Evolutionary conservation across 306 rosid genomes (phyloP).

Genomic region (Medicago lupulina): DNA sequence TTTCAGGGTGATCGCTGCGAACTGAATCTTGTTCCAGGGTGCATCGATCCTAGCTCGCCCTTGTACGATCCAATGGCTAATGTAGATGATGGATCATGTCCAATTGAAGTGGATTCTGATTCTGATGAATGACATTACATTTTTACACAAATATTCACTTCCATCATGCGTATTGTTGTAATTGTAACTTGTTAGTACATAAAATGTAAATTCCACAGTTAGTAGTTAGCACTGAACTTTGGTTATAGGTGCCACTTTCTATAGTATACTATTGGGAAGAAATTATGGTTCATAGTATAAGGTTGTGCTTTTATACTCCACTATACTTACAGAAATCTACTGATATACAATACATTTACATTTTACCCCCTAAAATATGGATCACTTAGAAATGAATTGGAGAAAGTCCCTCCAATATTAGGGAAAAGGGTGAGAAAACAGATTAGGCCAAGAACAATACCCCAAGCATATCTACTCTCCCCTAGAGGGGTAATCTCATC

Average conservation of each 20-base stretch:
- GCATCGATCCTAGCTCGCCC: conserved; percentile 83
- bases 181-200: background rate
- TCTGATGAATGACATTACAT: conserved; percentile 50
- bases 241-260: background rate
- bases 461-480: conserved; percentile 83
- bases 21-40: conserved; percentile 70
- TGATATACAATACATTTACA: conserved; percentile 41
- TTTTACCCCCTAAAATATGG: conserved; percentile 77
- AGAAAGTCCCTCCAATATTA: conserved; percentile 85
- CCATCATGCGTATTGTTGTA: conserved; percentile 24
- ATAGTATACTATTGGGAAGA: background rate
- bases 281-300: no score
- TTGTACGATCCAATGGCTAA: conserved; percentile 77
- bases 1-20: conserved; percentile 88
- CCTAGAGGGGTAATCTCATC: conserved; percentile 86
- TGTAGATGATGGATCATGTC: conserved; percentile 90
- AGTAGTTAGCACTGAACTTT: background rate
- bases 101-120: conserved; percentile 57
- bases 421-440: conserved; percentile 94
- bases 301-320: no score
- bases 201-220: conserved; percentile 33
- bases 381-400: conserved; percentile 65
- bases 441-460: conserved; percentile 76
- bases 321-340: conserved; percentile 22
- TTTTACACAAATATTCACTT: conserved; percentile 15